phyloP scores from a whole-genome alignment of 345 rosid species.

The Trapa bicornis region DNA sequence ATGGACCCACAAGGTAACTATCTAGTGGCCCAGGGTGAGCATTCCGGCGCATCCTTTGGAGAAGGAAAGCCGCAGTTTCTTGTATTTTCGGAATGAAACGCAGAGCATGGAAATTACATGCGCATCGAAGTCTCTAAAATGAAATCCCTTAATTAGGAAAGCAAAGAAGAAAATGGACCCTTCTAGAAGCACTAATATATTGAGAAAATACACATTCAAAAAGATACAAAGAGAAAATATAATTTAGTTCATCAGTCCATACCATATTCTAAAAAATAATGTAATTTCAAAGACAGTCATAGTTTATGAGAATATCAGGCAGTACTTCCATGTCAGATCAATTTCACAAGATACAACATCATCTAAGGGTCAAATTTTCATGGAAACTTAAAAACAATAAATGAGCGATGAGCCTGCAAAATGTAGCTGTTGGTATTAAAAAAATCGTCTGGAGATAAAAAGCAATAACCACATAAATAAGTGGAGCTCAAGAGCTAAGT shows the following conservation, averaged over 20 bases:
- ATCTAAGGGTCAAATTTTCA: too few relatives aligned
- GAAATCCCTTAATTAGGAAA: slow-evolving; percentile 29
- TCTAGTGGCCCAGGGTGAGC: slow-evolving; percentile 52
- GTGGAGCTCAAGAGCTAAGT: not conserved
- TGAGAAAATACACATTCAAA: not conserved
- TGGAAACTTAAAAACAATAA: too few relatives aligned
- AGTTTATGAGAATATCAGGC: not conserved
- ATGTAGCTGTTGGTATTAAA: too few relatives aligned
- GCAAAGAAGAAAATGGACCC: slow-evolving; percentile 6
- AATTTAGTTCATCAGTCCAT: not conserved
- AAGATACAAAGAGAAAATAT: not conserved
- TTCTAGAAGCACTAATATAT: not conserved
- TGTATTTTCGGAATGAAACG: slow-evolving; percentile 72
- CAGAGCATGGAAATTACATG: slow-evolving; percentile 89
- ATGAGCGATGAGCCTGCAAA: too few relatives aligned
- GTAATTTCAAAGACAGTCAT: not conserved
- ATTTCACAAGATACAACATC: too few relatives aligned
- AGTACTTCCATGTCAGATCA: not conserved
- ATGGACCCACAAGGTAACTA: slow-evolving; percentile 60
- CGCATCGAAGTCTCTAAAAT: slow-evolving; percentile 90
- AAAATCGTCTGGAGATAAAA: too few relatives aligned
- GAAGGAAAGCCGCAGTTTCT: slow-evolving; percentile 68
- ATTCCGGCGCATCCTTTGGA: slow-evolving; percentile 49
- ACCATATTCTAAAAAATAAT: not conserved
- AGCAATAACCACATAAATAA: not conserved